Evolutionary conservation across 768 basidiomycete species (phyloP).

Genomic region (Myochromella boudieri): DNA sequence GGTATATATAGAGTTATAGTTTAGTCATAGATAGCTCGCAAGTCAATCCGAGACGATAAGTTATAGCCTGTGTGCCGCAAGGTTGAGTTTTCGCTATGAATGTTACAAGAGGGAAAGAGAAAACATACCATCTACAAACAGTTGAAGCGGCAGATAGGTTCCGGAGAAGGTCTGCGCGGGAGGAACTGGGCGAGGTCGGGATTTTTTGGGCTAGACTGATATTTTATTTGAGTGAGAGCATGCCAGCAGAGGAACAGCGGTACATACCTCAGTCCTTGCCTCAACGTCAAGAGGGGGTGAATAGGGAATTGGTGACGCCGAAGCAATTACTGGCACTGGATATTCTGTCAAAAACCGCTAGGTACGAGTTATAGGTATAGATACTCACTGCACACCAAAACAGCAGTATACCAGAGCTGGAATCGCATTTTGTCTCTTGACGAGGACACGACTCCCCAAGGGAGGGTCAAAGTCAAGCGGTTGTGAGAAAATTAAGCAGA

Average conservation of each 20-base stretch:
- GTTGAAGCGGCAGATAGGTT: constrained; percentile 12
- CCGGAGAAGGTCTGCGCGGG: neutral
- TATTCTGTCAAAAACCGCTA: neutral
- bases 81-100: no score
- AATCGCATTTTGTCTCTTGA: constrained; percentile 9
- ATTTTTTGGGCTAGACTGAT: neutral
- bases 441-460: neutral
- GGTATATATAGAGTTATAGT: no score
- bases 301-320: constrained; percentile 16
- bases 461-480: neutral
- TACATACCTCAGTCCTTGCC: constrained; percentile 12
- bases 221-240: neutral
- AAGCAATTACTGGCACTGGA: constrained; percentile 13
- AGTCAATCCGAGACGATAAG: neutral
- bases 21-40: neutral
- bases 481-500: no score
- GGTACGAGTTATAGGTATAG: neutral
- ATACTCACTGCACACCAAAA: constrained; percentile 18
- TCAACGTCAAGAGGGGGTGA: constrained; percentile 18
- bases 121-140: constrained; percentile 9
- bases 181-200: neutral
- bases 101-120: no score
- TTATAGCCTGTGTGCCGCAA: neutral
- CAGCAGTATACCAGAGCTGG: constrained; percentile 7
- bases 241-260: no score